phyloP scores from a whole-genome alignment of 106 monocot species.

The Dioscorea zingiberensis region DNA sequence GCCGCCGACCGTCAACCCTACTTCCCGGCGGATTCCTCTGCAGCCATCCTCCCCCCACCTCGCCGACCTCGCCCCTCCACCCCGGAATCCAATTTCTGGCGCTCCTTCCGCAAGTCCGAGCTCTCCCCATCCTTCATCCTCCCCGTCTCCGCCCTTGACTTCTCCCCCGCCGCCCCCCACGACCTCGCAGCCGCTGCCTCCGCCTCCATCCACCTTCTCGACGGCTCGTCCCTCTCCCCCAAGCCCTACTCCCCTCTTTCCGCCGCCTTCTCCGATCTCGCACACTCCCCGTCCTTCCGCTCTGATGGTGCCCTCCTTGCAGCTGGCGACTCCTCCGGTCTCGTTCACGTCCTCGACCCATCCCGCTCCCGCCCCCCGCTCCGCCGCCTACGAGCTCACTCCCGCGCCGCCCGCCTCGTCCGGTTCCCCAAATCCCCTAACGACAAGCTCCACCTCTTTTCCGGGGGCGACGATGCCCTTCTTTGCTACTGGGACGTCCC shows the following conservation, averaged over 20 bases:
- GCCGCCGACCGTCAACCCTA: conserved; percentile 11
- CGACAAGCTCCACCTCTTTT: conserved; percentile 83
- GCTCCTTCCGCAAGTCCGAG: conserved; percentile 55
- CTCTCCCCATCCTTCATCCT: conserved; percentile 45
- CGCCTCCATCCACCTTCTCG: conserved; percentile 46
- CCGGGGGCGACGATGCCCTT: conserved; percentile 84
- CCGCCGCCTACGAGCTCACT: conserved; percentile 58
- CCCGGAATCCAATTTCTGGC: conserved; percentile 78
- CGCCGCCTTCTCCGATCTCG: conserved; percentile 55
- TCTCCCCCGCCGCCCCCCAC: conserved; percentile 55
- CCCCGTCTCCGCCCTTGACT: conserved; percentile 59
- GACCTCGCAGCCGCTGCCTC: conserved; percentile 61
- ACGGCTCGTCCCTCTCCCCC: conserved; percentile 34
- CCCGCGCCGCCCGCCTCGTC: conserved; percentile 66
- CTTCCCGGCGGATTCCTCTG: conserved; percentile 48
- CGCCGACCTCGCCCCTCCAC: conserved; percentile 18
- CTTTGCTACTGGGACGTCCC: conserved; percentile 78
- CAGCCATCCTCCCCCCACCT: conserved; percentile 12
- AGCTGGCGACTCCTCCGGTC: conserved; percentile 46
- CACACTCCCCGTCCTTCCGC: conserved; percentile 93
- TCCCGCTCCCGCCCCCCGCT: conserved; percentile 37
- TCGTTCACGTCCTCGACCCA: conserved; percentile 64
- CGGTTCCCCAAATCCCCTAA: conserved; percentile 44
- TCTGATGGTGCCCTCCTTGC: conserved; percentile 84
- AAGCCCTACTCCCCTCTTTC: conserved; percentile 46